Evolutionary conservation across 805 yeast genomes (phyloP), one percentile per base, ranked within the genome.

Genomic region (Zygosaccharomyces siamensis): DNA sequence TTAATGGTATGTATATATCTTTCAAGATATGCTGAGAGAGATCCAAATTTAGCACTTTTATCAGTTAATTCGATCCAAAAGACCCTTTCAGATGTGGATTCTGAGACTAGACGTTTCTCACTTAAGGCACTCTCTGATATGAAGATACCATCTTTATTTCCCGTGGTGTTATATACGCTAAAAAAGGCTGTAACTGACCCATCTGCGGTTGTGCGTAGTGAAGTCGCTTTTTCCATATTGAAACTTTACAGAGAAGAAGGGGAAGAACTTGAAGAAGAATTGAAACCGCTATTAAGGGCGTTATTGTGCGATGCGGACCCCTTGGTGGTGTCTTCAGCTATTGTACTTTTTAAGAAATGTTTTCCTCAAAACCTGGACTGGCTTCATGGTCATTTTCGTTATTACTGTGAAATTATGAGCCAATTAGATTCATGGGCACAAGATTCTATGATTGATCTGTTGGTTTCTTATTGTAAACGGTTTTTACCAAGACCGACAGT

Each of bases 41-140:
- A 88, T 56, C 96, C 93, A 7, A 96, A 90, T 63, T 77, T 87
- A n/a, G 93, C 98, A 2, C 74, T 93, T 18, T 72, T 93, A 40
- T 81, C 96, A 0, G 86, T 93, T 55, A 93, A 93, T 66, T 86
- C 97, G 0, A 86, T 93, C 43, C 99, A 93, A 65, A 89, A 86
- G 66, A 76, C 88, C 1, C 68, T 92, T 26, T 72, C 76, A 7
- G 96, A 89, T 57, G 80, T 80, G 55, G 77, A 76, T 51, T 84
- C 95, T 1, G 75, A 79, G 8, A 72, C 76, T 14, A 72, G 98
- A 53, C 78, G 90, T 2, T 71, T 87, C 48, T 84, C 95, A 0
- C 77, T 93, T 39, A 75, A 90, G 46, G 83, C 89, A 11, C 75
- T 93, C 59, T 81, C 93, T 1, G 90, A 92, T n/a, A 83, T 93